Conservation (phyloP, 768 basidiomycete species). For the Pleurotus platypus region DNA sequence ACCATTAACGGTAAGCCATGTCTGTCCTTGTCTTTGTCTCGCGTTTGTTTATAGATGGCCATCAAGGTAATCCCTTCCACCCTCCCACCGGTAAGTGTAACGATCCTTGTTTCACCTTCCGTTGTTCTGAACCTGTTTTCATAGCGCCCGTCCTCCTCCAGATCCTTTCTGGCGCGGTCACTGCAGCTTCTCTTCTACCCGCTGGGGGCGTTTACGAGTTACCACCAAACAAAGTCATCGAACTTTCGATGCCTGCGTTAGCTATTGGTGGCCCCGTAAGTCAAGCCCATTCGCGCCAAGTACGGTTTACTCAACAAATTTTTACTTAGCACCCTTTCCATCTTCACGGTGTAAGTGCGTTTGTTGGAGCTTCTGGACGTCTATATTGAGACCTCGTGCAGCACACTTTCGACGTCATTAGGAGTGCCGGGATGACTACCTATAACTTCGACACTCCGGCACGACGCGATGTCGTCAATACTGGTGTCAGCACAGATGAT, state of each 20-base stretch:
- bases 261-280: conserved; percentile 16
- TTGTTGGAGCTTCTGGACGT: neutral
- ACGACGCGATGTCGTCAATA: conserved; percentile 29
- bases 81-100: conserved; percentile 25
- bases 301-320: neutral
- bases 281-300: neutral
- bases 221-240: conserved; percentile 31
- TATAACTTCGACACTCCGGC: conserved; percentile 40
- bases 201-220: conserved; percentile 30
- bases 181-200: conserved; percentile 20
- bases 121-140: conserved; percentile 27
- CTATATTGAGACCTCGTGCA: conserved; percentile 9
- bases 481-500: conserved; percentile 24
- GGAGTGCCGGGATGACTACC: conserved; percentile 30
- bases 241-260: conserved; percentile 31
- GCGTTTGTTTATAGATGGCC: conserved; percentile 3
- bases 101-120: conserved; percentile 26
- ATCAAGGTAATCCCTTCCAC: conserved; percentile 15
- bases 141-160: conserved; percentile 22
- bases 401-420: conserved; percentile 37
- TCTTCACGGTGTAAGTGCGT: conserved; percentile 17
- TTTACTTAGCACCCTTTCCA: conserved; percentile 2
- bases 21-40: neutral
- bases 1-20: conserved; percentile 12
- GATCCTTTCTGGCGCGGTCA: conserved; percentile 33